Percentiles rank a stretch among this genome's conserved stretches.
These are phyloP conservation scores for Suaeda aralocaspica DNA, from an alignment of 148 eudicot genomes.

Conservation along the genomic window DNA sequence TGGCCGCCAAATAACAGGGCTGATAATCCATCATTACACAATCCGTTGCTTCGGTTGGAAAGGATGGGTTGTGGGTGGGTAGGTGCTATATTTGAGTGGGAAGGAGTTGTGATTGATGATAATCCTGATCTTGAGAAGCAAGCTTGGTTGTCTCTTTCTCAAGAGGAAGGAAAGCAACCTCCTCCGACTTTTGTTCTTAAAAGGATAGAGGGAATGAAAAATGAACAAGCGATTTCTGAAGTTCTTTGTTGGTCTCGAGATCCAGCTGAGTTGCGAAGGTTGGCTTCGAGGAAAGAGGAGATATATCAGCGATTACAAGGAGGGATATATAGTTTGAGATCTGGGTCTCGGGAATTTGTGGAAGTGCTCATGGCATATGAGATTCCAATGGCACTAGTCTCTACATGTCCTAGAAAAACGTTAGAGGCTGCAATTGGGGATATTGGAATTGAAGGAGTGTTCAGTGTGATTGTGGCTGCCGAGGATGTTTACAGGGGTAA, in stretches of 20 bases:
- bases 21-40: constrained; percentile 65
- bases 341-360: constrained; percentile 79
- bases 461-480: constrained; percentile 74
- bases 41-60: constrained; percentile 82
- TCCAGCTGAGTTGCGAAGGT: constrained; percentile 46
- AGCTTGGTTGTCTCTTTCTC: constrained; percentile 75
- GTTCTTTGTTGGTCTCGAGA: constrained; percentile 96
- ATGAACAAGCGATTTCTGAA: constrained; percentile 89
- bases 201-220: constrained; percentile 91
- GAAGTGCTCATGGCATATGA: constrained; percentile 53
- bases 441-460: constrained; percentile 70
- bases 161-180: constrained; percentile 85
- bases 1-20: constrained; percentile 87
- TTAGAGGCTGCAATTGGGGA: constrained; percentile 64
- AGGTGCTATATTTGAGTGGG: constrained; percentile 97
- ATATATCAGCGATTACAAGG: constrained; percentile 72
- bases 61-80: constrained; percentile 96
- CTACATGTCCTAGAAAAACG: constrained; percentile 73
- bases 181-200: constrained; percentile 57
- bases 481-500: constrained; percentile 92
- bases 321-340: constrained; percentile 64
- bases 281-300: constrained; percentile 76
- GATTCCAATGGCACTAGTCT: constrained; percentile 90
- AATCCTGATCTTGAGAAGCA: constrained; percentile 81
- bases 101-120: constrained; percentile 85